These are phyloP conservation scores for Linderniella brevidens DNA, from an alignment of 257 asterid species.

Conservation along the genomic window DNA sequence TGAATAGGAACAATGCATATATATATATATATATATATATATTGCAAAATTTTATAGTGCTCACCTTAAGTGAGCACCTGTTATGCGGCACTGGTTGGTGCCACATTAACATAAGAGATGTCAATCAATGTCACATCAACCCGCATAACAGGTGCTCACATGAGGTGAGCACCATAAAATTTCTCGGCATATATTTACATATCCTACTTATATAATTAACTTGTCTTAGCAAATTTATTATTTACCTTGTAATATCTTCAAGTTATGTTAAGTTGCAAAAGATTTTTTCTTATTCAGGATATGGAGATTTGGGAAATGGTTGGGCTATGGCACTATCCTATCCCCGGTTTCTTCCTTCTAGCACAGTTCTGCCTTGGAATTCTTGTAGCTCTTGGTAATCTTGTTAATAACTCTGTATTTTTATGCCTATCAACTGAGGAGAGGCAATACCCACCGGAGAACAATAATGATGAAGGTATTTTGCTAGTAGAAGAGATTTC, in stretches of 20 bases:
- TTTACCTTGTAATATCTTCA: conserved; percentile 9
- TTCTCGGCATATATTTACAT: too few species aligned
- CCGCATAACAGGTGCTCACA: too few species aligned
- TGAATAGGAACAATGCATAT: too few species aligned
- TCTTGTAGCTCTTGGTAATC: conserved; percentile 95
- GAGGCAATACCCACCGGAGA: conserved; percentile 35
- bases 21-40: too few species aligned
- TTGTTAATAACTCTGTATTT: conserved; percentile 82
- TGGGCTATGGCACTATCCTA: conserved; percentile 97
- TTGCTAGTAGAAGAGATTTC: conserved; percentile 2
- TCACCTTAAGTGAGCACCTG: too few species aligned
- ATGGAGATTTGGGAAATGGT: conserved; percentile 99
- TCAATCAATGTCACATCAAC: too few species aligned
- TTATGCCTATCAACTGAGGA: conserved; percentile 67
- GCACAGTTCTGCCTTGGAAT: conserved; percentile 94
- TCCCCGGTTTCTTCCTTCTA: conserved; percentile 90
- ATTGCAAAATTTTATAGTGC: too few species aligned
- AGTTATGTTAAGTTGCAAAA: conserved; percentile 8
- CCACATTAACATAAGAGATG: too few species aligned
- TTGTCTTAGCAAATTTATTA: conserved; percentile 13
- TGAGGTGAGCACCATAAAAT: too few species aligned
- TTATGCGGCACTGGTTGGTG: too few species aligned
- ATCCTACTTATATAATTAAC: neutral
- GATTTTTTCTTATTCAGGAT: conserved; percentile 30
- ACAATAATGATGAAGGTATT: conserved; percentile 60